These are phyloP conservation scores for Alopecurus myosuroides DNA, from an alignment of 176 grass and related monocot species.

Conservation along the genomic window DNA sequence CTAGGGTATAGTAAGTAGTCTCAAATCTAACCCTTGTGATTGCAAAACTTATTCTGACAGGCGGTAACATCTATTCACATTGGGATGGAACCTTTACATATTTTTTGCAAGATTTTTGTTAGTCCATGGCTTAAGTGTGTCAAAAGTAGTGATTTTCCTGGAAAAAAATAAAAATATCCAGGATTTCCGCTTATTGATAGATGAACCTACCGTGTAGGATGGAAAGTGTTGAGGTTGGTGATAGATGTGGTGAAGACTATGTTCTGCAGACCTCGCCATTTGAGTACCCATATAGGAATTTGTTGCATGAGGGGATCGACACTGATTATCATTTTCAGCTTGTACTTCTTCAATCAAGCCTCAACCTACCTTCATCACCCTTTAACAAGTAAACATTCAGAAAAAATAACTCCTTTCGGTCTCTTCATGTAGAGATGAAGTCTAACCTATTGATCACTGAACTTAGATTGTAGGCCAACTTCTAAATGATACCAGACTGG, in stretches of 20 bases:
- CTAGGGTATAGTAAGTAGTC: no score
- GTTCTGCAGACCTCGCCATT: conserved; percentile 96
- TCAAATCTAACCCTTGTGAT: no score
- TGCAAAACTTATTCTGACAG: conserved; percentile 96
- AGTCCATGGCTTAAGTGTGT: no score
- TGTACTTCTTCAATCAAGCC: no score
- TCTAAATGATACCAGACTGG: background rate
- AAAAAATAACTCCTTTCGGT: no score
- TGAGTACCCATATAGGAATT: conserved; percentile 95
- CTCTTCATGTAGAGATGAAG: background rate
- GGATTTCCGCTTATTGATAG: background rate
- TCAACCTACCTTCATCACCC: no score
- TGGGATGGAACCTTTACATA: conserved; percentile 74
- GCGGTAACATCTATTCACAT: conserved; percentile 96
- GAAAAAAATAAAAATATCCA: no score
- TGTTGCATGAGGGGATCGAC: conserved; percentile 98
- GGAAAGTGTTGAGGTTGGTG: conserved; percentile 94
- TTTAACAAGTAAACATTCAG: no score
- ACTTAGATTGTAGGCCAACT: background rate
- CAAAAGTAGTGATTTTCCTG: no score
- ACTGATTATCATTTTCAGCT: no score
- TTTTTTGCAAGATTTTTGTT: background rate
- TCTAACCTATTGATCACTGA: background rate
- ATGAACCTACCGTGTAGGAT: conserved; percentile 74
- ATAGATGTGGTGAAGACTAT: conserved; percentile 86